Evolutionary conservation across 164 flowering plant genomes (phyloP), one percentile per base, ranked within the genome.

Genomic region (Vitis cinerea): DNA sequence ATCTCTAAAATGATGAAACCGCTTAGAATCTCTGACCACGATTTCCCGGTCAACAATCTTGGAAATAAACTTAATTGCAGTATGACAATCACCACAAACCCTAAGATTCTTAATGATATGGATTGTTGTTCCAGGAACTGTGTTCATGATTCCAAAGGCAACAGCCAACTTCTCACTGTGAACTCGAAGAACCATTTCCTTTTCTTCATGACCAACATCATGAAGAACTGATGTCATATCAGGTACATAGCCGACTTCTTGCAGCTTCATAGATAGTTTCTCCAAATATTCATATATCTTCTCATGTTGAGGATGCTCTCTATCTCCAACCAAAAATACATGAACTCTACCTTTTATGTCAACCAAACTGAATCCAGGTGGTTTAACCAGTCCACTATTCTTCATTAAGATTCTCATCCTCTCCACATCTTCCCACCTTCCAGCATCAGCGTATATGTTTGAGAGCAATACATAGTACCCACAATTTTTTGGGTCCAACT

Each of bases 151-250:
- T 57, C 90, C 95, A 79, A 83, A 89, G 12, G 86, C 97, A 64
- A 93, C 90, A 6, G 97, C 98, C 30, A 93, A 75, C 71, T 89
- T 93, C 84, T 93, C 97, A 68, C 97, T 90, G 31, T 93, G 98
- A 67, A 87, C 83, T 66, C 79, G 75, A 30, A 89, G 59, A 3
- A 66, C 65, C 80, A 87, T 83, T 74, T 79, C 90, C 77, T 88
- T 91, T 79, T 93, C 98, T 78, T 91, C 95, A 47, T 83, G 77
- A 66, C 85, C 90, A 47, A 90, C 86, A 84, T 93, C 97, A 63
- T 90, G 90, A 66, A 87, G 79, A 72, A 82, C 97, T 23, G 91
- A 86, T 31, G 83, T 63, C 72, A 72, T 79, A 70, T 88, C 83
- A 0, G 94, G 86, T 17, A 80, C 72, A 75, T 92, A 90, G 12